Conservation (phyloP, 345 rosid genomes). For the Euphorbia lathyris region DNA sequence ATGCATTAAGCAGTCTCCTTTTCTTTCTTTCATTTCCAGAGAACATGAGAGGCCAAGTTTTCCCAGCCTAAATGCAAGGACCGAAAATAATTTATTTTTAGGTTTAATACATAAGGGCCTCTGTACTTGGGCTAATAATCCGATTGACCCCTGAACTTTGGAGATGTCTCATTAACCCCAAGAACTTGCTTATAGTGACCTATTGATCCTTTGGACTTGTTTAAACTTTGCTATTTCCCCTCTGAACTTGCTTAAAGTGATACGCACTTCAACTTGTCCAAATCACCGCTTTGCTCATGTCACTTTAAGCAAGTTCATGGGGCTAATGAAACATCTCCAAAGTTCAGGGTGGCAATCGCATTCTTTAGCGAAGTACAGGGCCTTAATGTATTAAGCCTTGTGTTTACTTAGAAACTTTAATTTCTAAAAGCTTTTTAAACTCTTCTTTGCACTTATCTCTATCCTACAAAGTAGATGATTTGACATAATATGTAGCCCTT, state of each 20-base stretch:
- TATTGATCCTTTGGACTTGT: no score
- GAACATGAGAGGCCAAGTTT: not conserved
- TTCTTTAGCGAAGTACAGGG: not conserved
- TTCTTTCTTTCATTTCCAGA: not conserved
- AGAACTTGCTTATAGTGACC: no score
- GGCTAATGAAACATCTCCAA: no score
- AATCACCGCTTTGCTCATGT: no score
- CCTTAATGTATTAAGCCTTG: not conserved
- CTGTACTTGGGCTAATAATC: not conserved
- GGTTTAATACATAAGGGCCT: not conserved
- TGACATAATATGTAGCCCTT: conserved; percentile 5
- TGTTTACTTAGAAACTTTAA: not conserved
- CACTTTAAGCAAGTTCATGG: no score
- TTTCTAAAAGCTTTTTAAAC: not conserved
- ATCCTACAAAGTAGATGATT: not conserved
- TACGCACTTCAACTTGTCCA: no score
- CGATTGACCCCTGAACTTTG: not conserved
- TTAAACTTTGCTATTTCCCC: no score
- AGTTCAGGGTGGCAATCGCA: not conserved
- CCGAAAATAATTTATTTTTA: no score
- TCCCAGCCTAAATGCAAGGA: not conserved
- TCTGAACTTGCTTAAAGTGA: no score
- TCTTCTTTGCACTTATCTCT: not conserved
- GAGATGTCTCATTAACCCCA: no score
- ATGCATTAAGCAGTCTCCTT: not conserved